Conservation (phyloP, 2,329 filamentous ascomycete species). For the Onygena corvina region DNA sequence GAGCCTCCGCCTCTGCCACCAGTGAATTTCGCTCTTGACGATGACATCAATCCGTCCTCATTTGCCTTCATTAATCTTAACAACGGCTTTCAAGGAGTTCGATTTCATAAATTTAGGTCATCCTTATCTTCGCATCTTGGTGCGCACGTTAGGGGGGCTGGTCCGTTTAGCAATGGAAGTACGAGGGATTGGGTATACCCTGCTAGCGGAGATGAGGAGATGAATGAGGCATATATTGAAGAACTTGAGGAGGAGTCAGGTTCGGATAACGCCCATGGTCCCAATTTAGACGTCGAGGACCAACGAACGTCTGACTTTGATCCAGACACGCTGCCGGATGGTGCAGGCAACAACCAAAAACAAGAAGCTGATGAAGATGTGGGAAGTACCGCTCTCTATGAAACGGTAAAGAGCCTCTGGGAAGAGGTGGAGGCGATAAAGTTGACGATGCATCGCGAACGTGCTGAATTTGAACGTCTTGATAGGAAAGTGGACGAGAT, state of each 20-base stretch:
- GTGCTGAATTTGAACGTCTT: conserved; percentile 10
- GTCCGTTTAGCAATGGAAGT: neutral
- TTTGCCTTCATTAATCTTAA: neutral
- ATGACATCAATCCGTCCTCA: neutral
- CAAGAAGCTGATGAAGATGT: neutral
- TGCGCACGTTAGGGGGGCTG: neutral
- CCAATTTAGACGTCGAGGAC: neutral
- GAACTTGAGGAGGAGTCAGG: neutral
- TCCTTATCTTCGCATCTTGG: neutral
- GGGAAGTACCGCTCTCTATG: neutral
- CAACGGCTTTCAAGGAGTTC: neutral
- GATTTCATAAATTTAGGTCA: neutral
- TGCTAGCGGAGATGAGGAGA: neutral
- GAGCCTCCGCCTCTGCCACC: neutral
- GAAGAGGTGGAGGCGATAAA: conserved; percentile 11
- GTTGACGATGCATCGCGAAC: conserved; percentile 10
- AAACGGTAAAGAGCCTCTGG: conserved; percentile 6
- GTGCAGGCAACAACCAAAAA: neutral
- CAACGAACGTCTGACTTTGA: neutral
- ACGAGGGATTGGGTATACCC: neutral
- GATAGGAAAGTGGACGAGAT: conserved; percentile 1
- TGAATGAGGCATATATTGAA: neutral
- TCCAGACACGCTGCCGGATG: neutral
- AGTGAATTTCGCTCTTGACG: no score
- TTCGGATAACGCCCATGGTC: neutral